phyloP scores from a whole-genome alignment of 2,329 filamentous ascomycete species.

The Aspergillus puulaauensis region DNA sequence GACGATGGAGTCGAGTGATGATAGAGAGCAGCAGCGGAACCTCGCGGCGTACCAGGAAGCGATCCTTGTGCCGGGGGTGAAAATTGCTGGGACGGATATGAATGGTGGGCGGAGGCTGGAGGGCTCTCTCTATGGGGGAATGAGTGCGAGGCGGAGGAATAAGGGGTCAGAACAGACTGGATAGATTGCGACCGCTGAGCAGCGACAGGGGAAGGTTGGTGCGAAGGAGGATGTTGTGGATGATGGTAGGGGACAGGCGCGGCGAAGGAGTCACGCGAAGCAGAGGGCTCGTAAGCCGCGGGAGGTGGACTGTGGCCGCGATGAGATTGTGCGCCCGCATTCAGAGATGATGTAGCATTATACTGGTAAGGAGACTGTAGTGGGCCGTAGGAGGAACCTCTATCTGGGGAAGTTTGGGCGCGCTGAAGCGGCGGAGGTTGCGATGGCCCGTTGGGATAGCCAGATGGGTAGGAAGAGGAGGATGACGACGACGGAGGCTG shows the following conservation, averaged over 20 bases:
- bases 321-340: constrained; percentile 29
- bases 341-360: constrained; percentile 32
- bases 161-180: constrained; percentile 39
- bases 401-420: constrained; percentile 45
- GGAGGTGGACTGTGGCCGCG: constrained; percentile 35
- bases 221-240: constrained; percentile 25
- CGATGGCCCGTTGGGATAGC: constrained; percentile 31
- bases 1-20: constrained; percentile 39
- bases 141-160: constrained; percentile 33
- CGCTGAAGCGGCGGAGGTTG: constrained; percentile 45
- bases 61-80: constrained; percentile 40
- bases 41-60: constrained; percentile 50
- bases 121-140: constrained; percentile 37
- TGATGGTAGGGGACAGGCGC: constrained; percentile 29
- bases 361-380: constrained; percentile 43
- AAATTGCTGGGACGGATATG: constrained; percentile 34
- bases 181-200: constrained; percentile 40
- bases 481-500: constrained; percentile 24
- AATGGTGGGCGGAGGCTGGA: constrained; percentile 29
- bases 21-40: constrained; percentile 40
- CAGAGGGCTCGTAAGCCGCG: constrained; percentile 29
- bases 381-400: constrained; percentile 39
- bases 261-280: constrained; percentile 37
- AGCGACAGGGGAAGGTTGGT: constrained; percentile 38
- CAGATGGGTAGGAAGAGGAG: constrained; percentile 25